Conservation (phyloP, 768 basidiomycete species). For the Suillus subalutaceus region DNA sequence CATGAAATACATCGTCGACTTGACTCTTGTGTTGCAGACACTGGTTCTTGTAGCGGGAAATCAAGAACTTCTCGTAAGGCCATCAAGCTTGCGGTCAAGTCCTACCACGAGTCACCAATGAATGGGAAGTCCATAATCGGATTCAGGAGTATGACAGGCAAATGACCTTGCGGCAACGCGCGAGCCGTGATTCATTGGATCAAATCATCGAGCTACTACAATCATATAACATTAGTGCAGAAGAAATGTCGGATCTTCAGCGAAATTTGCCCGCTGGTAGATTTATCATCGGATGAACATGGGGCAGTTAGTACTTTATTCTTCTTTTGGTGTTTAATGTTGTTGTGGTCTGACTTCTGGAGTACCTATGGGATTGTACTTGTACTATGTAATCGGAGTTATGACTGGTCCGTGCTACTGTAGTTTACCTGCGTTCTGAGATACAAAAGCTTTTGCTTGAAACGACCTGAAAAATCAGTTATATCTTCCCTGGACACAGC, state of each 20-base stretch:
- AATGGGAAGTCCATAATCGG: not conserved
- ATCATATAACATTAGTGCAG: not conserved
- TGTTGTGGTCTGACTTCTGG: not conserved
- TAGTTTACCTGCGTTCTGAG: not conserved
- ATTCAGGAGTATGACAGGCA: not conserved
- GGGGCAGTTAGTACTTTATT: not conserved
- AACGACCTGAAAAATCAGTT: not conserved
- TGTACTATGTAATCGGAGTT: not conserved
- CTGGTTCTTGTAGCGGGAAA: constrained; percentile 13
- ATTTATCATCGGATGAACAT: no score
- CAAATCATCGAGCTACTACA: not conserved
- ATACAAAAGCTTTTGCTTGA: no score
- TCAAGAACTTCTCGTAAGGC: not conserved
- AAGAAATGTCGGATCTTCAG: not conserved
- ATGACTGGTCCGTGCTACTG: not conserved
- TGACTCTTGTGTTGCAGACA: constrained; percentile 28
- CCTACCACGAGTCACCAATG: not conserved
- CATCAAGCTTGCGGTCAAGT: not conserved
- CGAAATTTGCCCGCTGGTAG: no score
- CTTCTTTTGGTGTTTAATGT: not conserved
- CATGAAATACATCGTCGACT: constrained; percentile 30
- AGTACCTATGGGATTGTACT: not conserved
- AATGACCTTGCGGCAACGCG: not conserved
- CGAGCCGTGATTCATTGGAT: not conserved
- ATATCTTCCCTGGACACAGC: not conserved